phyloP scores from a whole-genome alignment of 768 basidiomycete genomes.

The Hypholoma sublateritium region DNA sequence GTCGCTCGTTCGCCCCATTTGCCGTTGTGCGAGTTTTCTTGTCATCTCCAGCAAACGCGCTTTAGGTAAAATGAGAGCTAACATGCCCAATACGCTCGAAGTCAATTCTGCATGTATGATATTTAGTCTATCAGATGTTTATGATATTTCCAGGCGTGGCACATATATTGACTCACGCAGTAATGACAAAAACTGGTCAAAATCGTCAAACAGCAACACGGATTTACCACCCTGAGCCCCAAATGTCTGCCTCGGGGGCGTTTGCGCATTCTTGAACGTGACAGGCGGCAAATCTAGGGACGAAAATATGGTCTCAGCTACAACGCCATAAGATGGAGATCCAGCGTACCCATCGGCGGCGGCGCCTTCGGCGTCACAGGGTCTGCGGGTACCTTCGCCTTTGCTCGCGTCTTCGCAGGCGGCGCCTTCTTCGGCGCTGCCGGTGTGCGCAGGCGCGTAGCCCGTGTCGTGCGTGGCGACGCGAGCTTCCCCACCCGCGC shows the following conservation, averaged over 20 bases:
- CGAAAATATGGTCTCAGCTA: neutral
- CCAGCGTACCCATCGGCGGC: slow-evolving; percentile 32
- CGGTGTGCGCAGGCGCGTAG: slow-evolving; percentile 21
- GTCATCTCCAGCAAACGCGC: slow-evolving; percentile 67
- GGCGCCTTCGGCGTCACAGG: slow-evolving; percentile 48
- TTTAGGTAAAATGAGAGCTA: slow-evolving; percentile 65
- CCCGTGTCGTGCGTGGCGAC: slow-evolving; percentile 21
- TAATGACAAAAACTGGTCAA: slow-evolving; percentile 43
- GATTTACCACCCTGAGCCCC: slow-evolving; percentile 15
- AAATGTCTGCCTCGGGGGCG: slow-evolving; percentile 24
- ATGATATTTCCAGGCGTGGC: neutral
- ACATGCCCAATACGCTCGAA: slow-evolving; percentile 62
- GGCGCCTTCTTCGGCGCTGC: slow-evolving; percentile 29
- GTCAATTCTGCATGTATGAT: slow-evolving; percentile 43
- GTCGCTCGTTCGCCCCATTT: slow-evolving; percentile 40
- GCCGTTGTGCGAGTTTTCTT: slow-evolving; percentile 56
- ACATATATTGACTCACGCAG: slow-evolving; percentile 45
- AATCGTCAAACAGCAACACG: slow-evolving; percentile 35
- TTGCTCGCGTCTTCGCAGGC: slow-evolving; percentile 20
- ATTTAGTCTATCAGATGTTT: neutral
- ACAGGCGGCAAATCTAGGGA: slow-evolving; percentile 28
- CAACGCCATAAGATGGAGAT: neutral
- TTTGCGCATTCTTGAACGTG: slow-evolving; percentile 25
- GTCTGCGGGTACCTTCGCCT: slow-evolving; percentile 16
- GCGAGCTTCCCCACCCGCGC: slow-evolving; percentile 12